Evolutionary conservation across 2,329 filamentous ascomycete species (phyloP), one percentile per base, ranked within the genome.

Genomic region (Colletotrichum sansevieriae): DNA sequence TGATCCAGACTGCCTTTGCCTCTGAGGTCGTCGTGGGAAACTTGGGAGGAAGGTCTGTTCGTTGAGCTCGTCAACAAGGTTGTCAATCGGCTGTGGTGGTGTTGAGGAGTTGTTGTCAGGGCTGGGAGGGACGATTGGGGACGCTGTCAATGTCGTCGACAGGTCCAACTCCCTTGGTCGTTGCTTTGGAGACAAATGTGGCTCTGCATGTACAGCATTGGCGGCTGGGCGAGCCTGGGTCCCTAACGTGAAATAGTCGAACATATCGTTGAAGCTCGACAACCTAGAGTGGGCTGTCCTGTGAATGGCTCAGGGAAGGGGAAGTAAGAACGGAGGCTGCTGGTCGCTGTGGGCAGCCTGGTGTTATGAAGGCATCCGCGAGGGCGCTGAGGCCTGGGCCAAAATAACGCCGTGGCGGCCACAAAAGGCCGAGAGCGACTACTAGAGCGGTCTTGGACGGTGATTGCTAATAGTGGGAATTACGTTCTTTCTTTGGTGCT

Each of bases 281-380:
- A 18, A 29, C n/a, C 18, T 13, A 49, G 51, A 29, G 13, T 25
- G 20, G 12, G 22, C 7, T 20, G 43, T 52, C 29, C 20, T 13
- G 35, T 33, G 51, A 33, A n/a, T 56, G 37, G 35, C 29, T 20
- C 29, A 33, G 15, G 51, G 4, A 51, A 29, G 37, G 35, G n/a
- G 25, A 43, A 67, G 56, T 15, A 37, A 44, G 15, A 13, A 18
- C 10, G n/a, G 12, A 39, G 54, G 56, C 29, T 51, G 43, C 7
- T 33, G 18, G 13, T 55, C 35, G 51, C 33, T n/a, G 49, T 49
- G 56, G 56, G 35, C 9, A 43, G 44, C 56, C 37, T 58, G 51
- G 51, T 67, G 15, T 70, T 63, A 67, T 67, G 67, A 70, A 70
- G 67, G 49, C 67, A 70, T 70, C 63, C 57, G 46, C 63, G 57